Evolutionary conservation across 495 filamentous ascomycete genomes (phyloP).

Genomic region (Penicillium ochrochloron): DNA sequence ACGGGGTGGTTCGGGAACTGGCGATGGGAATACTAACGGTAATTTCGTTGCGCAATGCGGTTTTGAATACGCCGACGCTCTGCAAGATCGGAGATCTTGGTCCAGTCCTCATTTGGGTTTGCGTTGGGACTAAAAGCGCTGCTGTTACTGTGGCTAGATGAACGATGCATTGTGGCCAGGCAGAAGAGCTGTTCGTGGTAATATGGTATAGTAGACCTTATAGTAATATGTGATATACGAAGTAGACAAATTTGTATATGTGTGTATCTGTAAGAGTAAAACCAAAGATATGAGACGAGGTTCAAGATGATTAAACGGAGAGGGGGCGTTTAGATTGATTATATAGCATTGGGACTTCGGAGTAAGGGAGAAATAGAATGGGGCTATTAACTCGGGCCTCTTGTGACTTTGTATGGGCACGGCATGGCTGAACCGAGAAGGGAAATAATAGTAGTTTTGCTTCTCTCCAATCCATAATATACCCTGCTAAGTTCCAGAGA

Average conservation of each 20-base stretch:
- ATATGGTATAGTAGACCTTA: constrained; percentile 1
- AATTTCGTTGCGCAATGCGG: constrained; percentile 96
- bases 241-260: background rate
- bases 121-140: constrained; percentile 96
- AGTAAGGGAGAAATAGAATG: constrained; percentile 18
- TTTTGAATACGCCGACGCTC: constrained; percentile 96
- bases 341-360: constrained; percentile 32
- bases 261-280: background rate
- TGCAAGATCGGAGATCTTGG: constrained; percentile 96
- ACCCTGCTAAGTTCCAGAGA: background rate
- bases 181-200: background rate
- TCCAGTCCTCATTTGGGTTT: constrained; percentile 98
- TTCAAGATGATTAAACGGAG: background rate
- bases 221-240: background rate
- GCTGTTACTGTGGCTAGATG: constrained; percentile 73
- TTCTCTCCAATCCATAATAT: background rate
- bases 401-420: constrained; percentile 10
- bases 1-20: background rate
- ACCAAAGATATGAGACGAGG: constrained; percentile 8
- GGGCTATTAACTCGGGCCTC: constrained; percentile 27
- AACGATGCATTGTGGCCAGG: constrained; percentile 42
- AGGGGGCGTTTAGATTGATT: constrained; percentile 27
- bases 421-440: constrained; percentile 11
- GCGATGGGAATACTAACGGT: constrained; percentile 68
- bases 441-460: background rate